phyloP scores from a whole-genome alignment of 805 yeast genomes.

The Lachancea kluyveri region DNA sequence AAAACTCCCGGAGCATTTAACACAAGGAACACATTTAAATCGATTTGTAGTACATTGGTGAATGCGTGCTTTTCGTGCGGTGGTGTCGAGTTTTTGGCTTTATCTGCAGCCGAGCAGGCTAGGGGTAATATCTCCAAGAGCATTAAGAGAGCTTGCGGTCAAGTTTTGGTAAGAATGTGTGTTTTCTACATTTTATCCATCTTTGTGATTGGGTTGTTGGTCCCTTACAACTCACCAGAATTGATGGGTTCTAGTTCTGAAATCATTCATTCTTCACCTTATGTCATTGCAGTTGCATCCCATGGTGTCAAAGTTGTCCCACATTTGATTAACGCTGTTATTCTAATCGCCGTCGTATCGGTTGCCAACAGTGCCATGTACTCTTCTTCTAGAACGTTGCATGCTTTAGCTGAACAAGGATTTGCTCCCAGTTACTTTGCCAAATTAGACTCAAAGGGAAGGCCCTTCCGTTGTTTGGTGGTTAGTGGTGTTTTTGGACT shows the following conservation, averaged over 20 bases:
- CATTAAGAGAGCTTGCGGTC: slow-evolving; percentile 53
- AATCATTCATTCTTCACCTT: slow-evolving; percentile 45
- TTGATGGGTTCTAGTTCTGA: slow-evolving; percentile 43
- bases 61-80: slow-evolving; percentile 69
- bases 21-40: slow-evolving; percentile 50
- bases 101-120: slow-evolving; percentile 66
- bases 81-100: slow-evolving; percentile 62
- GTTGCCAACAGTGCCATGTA: slow-evolving; percentile 58
- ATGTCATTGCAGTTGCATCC: slow-evolving; percentile 42
- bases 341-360: slow-evolving; percentile 50
- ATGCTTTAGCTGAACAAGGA: slow-evolving; percentile 46
- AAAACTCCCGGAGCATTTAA: slow-evolving; percentile 48
- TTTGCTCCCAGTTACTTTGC: slow-evolving; percentile 42
- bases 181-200: slow-evolving; percentile 50
- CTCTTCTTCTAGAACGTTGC: slow-evolving; percentile 53
- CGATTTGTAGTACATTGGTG: slow-evolving; percentile 55
- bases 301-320: slow-evolving; percentile 45
- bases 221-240: slow-evolving; percentile 50
- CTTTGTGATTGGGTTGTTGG: slow-evolving; percentile 57
- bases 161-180: slow-evolving; percentile 48
- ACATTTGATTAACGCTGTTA: slow-evolving; percentile 51
- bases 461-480: slow-evolving; percentile 46
- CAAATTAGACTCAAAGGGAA: slow-evolving; percentile 44
- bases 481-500: slow-evolving; percentile 43
- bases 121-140: slow-evolving; percentile 42